Conservation (phyloP, 495 filamentous ascomycete species). For the Thermochaetoides thermophila region DNA sequence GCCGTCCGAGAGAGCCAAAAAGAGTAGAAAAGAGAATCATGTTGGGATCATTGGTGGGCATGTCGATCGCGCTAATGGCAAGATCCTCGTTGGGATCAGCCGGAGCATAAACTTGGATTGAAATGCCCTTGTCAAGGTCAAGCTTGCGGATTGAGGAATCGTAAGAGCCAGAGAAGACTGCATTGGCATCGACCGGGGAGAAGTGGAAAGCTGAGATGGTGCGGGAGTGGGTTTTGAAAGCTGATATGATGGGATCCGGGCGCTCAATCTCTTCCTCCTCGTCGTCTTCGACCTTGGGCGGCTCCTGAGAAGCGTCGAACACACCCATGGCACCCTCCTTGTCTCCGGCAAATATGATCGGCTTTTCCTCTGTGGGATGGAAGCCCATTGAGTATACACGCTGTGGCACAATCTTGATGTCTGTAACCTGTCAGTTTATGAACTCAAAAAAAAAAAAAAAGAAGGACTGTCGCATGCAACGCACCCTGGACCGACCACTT, state of each 20-base stretch:
- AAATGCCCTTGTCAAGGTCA: constrained; percentile 64
- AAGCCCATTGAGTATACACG: constrained; percentile 79
- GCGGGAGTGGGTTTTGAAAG: constrained; percentile 76
- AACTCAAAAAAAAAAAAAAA: no score
- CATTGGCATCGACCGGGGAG: constrained; percentile 50
- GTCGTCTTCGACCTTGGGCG: constrained; percentile 34
- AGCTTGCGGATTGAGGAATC: constrained; percentile 84
- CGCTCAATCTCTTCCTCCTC: constrained; percentile 39
- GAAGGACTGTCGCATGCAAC: constrained; percentile 11
- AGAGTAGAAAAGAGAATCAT: constrained; percentile 78
- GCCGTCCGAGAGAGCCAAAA: constrained; percentile 59
- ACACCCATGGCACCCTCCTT: constrained; percentile 88
- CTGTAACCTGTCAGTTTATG: constrained; percentile 32
- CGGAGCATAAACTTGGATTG: constrained; percentile 66
- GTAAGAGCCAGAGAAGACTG: constrained; percentile 78
- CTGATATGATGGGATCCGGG: constrained; percentile 58
- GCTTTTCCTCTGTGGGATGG: constrained; percentile 72
- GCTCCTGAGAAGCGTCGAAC: constrained; percentile 74
- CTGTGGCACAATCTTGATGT: constrained; percentile 87
- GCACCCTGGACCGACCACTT: constrained; percentile 62
- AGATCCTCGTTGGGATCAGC: constrained; percentile 50
- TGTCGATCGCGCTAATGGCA: constrained; percentile 68
- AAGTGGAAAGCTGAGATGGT: constrained; percentile 79
- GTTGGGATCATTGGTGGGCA: constrained; percentile 54
- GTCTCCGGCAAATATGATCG: constrained; percentile 87